Conservation (phyloP, 2,329 filamentous ascomycete species). For the Alternaria sp. region DNA sequence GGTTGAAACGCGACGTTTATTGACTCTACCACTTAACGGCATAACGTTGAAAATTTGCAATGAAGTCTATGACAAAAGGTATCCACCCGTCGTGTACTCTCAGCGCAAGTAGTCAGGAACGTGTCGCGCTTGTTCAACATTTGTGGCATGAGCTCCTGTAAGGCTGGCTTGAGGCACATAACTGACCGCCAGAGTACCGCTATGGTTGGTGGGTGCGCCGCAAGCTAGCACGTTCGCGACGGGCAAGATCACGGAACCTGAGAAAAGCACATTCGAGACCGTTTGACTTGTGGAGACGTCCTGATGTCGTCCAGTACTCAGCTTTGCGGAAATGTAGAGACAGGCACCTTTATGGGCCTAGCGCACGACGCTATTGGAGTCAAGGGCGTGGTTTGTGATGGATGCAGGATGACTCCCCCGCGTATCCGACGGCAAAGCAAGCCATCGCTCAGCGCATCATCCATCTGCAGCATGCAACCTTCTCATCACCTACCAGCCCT, state of each 20-base stretch:
- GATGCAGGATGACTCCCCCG: slow-evolving; percentile 12
- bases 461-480: slow-evolving; percentile 21
- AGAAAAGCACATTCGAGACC: slow-evolving; percentile 6
- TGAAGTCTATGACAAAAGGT: slow-evolving; percentile 22
- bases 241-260: background rate
- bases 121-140: background rate
- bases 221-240: background rate
- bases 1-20: slow-evolving; percentile 14
- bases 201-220: background rate
- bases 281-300: background rate
- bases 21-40: slow-evolving; percentile 29
- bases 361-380: slow-evolving; percentile 7
- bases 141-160: background rate
- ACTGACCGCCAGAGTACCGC: slow-evolving; percentile 1
- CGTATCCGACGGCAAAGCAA: slow-evolving; percentile 21
- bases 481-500: slow-evolving; percentile 8
- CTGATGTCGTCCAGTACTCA: background rate
- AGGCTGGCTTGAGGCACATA: background rate
- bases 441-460: slow-evolving; percentile 16
- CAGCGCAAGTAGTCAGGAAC: slow-evolving; percentile 8
- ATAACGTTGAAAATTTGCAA: slow-evolving; percentile 32
- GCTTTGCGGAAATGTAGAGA: background rate
- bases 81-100: slow-evolving; percentile 30
- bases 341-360: slow-evolving; percentile 3
- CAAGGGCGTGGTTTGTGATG: slow-evolving; percentile 16